Evolutionary conservation across 768 basidiomycete species (phyloP).

Genomic region (Agaricus bisporus): DNA sequence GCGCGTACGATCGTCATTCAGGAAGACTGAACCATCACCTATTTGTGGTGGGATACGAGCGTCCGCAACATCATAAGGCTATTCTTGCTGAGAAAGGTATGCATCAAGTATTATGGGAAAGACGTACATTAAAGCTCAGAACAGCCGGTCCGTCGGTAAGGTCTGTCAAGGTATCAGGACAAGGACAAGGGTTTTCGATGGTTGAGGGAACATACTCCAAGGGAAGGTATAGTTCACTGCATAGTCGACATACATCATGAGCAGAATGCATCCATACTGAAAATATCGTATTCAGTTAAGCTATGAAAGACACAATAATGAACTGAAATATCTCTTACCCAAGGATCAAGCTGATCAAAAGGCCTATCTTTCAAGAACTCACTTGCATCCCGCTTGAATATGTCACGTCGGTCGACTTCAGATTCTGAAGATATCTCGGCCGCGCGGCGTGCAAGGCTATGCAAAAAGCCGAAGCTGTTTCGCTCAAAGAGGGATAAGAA

Average conservation of each 20-base stretch:
- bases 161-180: conserved; percentile 11
- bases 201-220: conserved; percentile 34
- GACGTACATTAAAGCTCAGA: conserved; percentile 32
- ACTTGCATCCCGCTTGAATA: conserved; percentile 18
- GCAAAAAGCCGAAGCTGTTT: conserved; percentile 17
- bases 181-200: neutral
- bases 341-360: conserved; percentile 52
- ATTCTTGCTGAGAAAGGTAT: neutral
- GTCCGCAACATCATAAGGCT: conserved; percentile 53
- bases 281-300: conserved; percentile 2
- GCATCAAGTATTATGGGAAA: neutral
- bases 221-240: conserved; percentile 68
- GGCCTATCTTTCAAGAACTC: conserved; percentile 38
- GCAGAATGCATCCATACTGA: conserved; percentile 60
- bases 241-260: conserved; percentile 65
- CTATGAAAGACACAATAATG: neutral
- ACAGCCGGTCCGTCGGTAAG: conserved; percentile 22
- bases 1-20: conserved; percentile 56
- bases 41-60: conserved; percentile 45
- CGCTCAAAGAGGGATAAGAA: conserved; percentile 19
- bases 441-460: conserved; percentile 15
- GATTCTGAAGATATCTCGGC: conserved; percentile 11
- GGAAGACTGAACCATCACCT: conserved; percentile 47
- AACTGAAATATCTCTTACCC: conserved; percentile 26
- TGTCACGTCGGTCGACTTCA: conserved; percentile 17